A percentile compares a stretch with the other conserved stretches of the same genome.
Conservation (phyloP, 1,284 basidiomycete genomes). For the Puccinia novopanici region DNA sequence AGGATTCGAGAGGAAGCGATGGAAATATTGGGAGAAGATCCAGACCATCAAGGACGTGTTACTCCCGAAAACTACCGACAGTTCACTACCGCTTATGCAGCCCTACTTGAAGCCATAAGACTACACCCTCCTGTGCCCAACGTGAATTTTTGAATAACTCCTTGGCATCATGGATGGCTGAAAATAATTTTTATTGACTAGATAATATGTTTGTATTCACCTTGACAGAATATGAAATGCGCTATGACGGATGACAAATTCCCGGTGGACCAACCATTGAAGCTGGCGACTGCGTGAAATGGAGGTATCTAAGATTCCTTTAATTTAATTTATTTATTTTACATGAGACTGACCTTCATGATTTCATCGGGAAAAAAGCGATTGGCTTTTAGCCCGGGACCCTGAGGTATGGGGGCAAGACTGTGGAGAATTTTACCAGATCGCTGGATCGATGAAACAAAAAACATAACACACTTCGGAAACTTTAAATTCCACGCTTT, state of each 20-base stretch:
- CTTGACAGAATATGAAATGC: constrained; percentile 31
- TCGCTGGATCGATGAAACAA: constrained; percentile 53
- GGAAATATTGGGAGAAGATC: background rate
- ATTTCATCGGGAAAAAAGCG: constrained; percentile 16
- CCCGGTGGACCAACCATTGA: constrained; percentile 53
- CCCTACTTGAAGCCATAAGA: constrained; percentile 52
- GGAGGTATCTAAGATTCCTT: background rate
- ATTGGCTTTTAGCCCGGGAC: constrained; percentile 53
- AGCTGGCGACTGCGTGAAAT: constrained; percentile 51
- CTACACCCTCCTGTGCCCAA: constrained; percentile 52
- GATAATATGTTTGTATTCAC: background rate
- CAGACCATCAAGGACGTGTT: background rate
- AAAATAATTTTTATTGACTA: background rate
- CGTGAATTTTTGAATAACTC: constrained; percentile 8
- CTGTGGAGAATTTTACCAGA: constrained; percentile 53
- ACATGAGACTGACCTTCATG: background rate
- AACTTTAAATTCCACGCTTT: constrained; percentile 54
- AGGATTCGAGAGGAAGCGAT: constrained; percentile 32
- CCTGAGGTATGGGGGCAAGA: constrained; percentile 53
- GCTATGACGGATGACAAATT: constrained; percentile 52
- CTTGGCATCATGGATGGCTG: background rate
- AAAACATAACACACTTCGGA: constrained; percentile 50
- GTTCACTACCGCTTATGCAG: constrained; percentile 49
- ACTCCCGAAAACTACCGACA: constrained; percentile 49
- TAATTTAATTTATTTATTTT: background rate